Percentiles rank a stretch among this genome's conserved stretches.
Conservation (phyloP, 768 basidiomycete genomes). For the Cystobasidium onofrii region DNA sequence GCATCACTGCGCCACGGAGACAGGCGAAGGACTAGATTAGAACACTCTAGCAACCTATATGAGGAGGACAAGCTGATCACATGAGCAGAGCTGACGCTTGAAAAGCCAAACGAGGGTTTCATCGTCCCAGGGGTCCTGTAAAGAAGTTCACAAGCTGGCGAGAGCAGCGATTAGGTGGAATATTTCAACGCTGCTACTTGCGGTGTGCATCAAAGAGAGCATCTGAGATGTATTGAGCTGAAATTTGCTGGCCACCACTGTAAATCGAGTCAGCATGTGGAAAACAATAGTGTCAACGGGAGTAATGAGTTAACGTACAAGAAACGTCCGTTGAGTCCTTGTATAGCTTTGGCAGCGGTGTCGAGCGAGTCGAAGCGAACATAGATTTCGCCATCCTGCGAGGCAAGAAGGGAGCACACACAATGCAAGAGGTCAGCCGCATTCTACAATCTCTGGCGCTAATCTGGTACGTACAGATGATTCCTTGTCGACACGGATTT, state of each 20-base stretch:
- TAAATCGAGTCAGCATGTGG: neutral
- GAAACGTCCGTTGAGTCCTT: constrained; percentile 91
- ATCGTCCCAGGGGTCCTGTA: too few relatives aligned
- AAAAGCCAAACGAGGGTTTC: too few relatives aligned
- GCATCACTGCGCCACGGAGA: too few relatives aligned
- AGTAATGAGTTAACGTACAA: constrained; percentile 48
- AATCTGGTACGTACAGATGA: constrained; percentile 59
- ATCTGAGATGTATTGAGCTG: constrained; percentile 31
- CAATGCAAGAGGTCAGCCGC: too few relatives aligned
- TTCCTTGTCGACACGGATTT: constrained; percentile 88
- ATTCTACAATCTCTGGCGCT: neutral
- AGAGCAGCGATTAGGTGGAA: too few relatives aligned
- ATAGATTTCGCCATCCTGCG: constrained; percentile 86
- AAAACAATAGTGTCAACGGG: neutral
- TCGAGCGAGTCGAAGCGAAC: constrained; percentile 78
- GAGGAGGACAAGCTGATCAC: too few relatives aligned
- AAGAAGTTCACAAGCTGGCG: too few relatives aligned
- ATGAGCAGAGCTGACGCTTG: too few relatives aligned
- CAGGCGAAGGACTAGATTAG: too few relatives aligned
- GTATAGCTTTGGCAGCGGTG: constrained; percentile 69
- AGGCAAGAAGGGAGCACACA: too few relatives aligned
- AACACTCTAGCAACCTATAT: too few relatives aligned
- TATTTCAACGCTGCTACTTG: neutral
- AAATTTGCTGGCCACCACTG: constrained; percentile 37
- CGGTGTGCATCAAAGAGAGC: constrained; percentile 31